Conservation (phyloP, 2,329 filamentous ascomycete species). For the Peltaster fructicola region DNA sequence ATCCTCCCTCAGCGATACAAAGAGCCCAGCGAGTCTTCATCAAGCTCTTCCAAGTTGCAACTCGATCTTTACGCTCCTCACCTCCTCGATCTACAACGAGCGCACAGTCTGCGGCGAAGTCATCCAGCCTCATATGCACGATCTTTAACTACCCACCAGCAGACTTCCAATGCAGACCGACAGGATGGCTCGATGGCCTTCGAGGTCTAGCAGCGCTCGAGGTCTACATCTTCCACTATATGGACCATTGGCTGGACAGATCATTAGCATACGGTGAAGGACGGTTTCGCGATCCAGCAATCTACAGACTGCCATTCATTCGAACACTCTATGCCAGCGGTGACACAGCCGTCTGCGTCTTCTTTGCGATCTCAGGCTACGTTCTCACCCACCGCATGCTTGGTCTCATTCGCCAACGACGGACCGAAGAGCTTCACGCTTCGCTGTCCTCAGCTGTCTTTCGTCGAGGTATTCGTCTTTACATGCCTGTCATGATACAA, state of each 20-base stretch:
- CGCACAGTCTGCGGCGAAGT: too few species aligned
- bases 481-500: conserved; percentile 3
- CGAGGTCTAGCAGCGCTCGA: conserved; percentile 9
- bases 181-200: conserved; percentile 11
- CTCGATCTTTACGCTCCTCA: too few species aligned
- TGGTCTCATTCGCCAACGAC: not conserved
- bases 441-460: conserved; percentile 1
- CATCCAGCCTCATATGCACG: too few species aligned
- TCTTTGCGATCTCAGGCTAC: conserved; percentile 46
- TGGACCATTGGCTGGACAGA: conserved; percentile 6
- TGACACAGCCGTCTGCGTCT: conserved; percentile 37
- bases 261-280: conserved; percentile 5
- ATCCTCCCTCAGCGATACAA: too few species aligned
- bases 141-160: conserved; percentile 7
- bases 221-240: conserved; percentile 11
- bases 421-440: not conserved
- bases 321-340: conserved; percentile 36
- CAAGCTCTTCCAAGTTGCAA: too few species aligned
- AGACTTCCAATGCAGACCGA: conserved; percentile 3
- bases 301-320: conserved; percentile 26
- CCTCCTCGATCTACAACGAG: too few species aligned
- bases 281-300: conserved; percentile 23
- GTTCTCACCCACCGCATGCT: conserved; percentile 32
- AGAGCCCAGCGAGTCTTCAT: too few species aligned
- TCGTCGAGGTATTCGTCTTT: conserved; percentile 1